Evolutionary conservation across 2,329 filamentous ascomycete genomes (phyloP), one percentile per base, ranked within the genome.

Genomic region (Aureobasidium sp.): DNA sequence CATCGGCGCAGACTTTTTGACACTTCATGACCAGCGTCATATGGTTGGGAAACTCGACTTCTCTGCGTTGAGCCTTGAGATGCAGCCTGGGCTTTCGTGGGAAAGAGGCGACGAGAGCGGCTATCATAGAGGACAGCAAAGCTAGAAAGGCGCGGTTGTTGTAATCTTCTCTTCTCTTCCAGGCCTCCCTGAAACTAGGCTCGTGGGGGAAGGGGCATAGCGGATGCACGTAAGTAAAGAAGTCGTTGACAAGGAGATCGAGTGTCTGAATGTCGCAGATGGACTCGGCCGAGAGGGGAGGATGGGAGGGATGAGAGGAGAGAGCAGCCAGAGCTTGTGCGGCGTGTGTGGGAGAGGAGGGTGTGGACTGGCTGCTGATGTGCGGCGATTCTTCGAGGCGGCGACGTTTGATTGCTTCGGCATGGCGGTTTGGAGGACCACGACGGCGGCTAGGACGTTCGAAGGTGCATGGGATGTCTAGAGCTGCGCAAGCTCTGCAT

Each of bases 161-260:
- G 49, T 81, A 74, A 63, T 89, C 85, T 62, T 86, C 80, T 29
- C 86, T 76, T 52, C 77, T 77, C 6, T 76, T 75, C 66, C 88
- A 86, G 1, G 81, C 81, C 57, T 81, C 78, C 19, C 85, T 79
- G 65, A 90, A 90, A 3, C 84, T 86, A 0, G 85, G 85, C 64
- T 90, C 85, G 66, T 90, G 86, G 0, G 86, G 86, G 54, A 90
- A 90, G 0, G 86, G 86, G 55, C 80, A 80, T 7, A 90, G 75
- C 1, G 86, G 86, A 61, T 90, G 85, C 50, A 90, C 84, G 65
- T 89, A 89, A 16, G 84, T 88, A 69, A 90, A 90, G 75, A 88
- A 90, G 70, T 90, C 86, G 65, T 90, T 84, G 54, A 90, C 79
- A 14, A 90, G 74, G 2, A 84, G 75, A 61, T 85, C 78, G 49